Conservation (phyloP, 257 asterid species). For the Przewalskia tangutica region DNA sequence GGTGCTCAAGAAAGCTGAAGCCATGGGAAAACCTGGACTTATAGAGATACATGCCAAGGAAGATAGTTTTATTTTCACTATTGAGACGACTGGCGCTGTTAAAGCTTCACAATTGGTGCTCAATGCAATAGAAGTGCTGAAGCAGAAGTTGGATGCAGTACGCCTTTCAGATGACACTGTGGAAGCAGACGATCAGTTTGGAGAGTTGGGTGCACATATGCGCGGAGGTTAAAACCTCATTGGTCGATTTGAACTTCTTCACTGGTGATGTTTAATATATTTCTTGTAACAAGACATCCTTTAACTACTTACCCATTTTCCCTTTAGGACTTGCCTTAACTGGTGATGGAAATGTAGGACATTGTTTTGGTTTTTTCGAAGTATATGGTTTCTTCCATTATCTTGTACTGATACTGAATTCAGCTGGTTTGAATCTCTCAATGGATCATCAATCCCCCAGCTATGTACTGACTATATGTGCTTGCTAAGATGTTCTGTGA, state of each 20-base stretch:
- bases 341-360: neutral
- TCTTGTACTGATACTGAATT: neutral
- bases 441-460: neutral
- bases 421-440: neutral
- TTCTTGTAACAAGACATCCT: neutral
- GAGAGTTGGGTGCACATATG: conserved; percentile 98
- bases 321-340: neutral
- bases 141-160: conserved; percentile 89
- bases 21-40: conserved; percentile 74
- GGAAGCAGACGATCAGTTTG: conserved; percentile 97
- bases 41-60: conserved; percentile 80
- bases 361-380: neutral
- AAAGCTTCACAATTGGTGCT: conserved; percentile 81
- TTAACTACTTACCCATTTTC: neutral
- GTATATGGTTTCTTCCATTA: neutral
- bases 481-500: neutral
- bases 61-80: conserved; percentile 84
- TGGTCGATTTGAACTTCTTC: neutral
- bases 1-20: conserved; percentile 86
- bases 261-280: neutral
- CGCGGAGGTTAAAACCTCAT: conserved; percentile 64
- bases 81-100: conserved; percentile 86
- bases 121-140: conserved; percentile 79
- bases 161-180: conserved; percentile 91
- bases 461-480: neutral